Percentiles rank a stretch among this genome's conserved stretches.
These are phyloP conservation scores for Pythium aphanidermatum DNA, from an alignment of 352 stramenopile genomes.

Conservation along the genomic window DNA sequence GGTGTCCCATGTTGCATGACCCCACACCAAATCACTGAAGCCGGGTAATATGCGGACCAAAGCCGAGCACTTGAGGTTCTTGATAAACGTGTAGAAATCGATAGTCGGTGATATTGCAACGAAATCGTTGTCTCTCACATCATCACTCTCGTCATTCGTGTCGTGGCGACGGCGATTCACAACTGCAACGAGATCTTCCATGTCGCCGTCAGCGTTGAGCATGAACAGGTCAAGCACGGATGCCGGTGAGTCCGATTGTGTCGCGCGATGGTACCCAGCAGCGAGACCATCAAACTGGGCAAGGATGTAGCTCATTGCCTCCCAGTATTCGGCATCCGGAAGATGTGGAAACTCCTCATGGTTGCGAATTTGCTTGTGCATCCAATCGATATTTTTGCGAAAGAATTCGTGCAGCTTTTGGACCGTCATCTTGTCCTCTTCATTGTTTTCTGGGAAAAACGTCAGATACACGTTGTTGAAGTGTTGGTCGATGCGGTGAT, in stretches of 20 bases:
- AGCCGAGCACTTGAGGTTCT: slow-evolving; percentile 66
- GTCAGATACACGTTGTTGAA: slow-evolving; percentile 44
- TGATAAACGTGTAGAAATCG: slow-evolving; percentile 38
- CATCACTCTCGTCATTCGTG: background rate
- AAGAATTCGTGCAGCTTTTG: slow-evolving; percentile 30
- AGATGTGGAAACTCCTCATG: slow-evolving; percentile 13
- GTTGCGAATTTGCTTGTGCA: slow-evolving; percentile 28
- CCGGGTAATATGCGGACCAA: slow-evolving; percentile 58
- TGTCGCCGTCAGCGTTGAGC: slow-evolving; percentile 47
- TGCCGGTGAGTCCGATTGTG: slow-evolving; percentile 10
- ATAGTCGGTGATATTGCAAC: slow-evolving; percentile 7
- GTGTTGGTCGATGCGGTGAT: slow-evolving; percentile 61
- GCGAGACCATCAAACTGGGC: slow-evolving; percentile 50
- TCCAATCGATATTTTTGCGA: slow-evolving; percentile 36
- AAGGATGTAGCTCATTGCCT: slow-evolving; percentile 24
- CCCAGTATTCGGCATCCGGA: slow-evolving; percentile 31
- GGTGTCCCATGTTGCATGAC: slow-evolving; percentile 65
- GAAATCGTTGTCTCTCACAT: background rate
- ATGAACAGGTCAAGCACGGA: slow-evolving; percentile 42
- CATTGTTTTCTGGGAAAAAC: slow-evolving; percentile 37
- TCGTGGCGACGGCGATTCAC: slow-evolving; percentile 14
- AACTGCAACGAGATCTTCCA: slow-evolving; percentile 43
- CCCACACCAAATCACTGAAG: slow-evolving; percentile 56
- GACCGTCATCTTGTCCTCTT: slow-evolving; percentile 23
- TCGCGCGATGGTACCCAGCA: slow-evolving; percentile 31